A percentile compares a stretch with the other conserved stretches of the same genome.
phyloP scores from a whole-genome alignment of 768 basidiomycete genomes.

The Auricularia heimuer region DNA sequence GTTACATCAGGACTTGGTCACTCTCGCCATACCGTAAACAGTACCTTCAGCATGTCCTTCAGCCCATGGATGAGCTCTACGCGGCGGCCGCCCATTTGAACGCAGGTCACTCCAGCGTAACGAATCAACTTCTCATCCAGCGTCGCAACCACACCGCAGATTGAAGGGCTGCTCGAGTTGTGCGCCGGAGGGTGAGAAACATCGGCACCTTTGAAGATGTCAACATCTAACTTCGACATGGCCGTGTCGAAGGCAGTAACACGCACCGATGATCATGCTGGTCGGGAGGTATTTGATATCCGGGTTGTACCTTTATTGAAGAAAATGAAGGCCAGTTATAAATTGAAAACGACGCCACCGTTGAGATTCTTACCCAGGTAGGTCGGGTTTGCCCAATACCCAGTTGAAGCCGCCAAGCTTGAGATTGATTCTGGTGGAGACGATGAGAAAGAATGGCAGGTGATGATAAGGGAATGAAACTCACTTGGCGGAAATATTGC shows the following conservation, averaged over 20 bases:
- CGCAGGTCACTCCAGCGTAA: slow-evolving; percentile 27
- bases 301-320: not conserved
- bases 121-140: slow-evolving; percentile 33
- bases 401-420: not conserved
- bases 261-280: not conserved
- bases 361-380: not conserved
- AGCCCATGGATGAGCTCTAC: slow-evolving; percentile 24
- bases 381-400: not conserved
- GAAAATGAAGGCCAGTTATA: not conserved
- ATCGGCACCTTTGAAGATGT: slow-evolving; percentile 22
- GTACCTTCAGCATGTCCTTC: slow-evolving; percentile 22
- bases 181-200: slow-evolving; percentile 54
- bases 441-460: not conserved
- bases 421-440: not conserved
- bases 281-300: not conserved
- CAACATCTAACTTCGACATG: not conserved
- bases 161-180: slow-evolving; percentile 35
- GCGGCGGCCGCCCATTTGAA: slow-evolving; percentile 19
- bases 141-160: slow-evolving; percentile 51
- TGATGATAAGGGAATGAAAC: not conserved
- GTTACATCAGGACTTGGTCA: not conserved
- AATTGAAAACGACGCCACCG: not conserved
- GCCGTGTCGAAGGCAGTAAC: no score
- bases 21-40: not conserved
- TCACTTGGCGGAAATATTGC: slow-evolving; percentile 48